Percentiles rank a stretch among this genome's conserved stretches.
phyloP scores from a whole-genome alignment of 73 alveolate genomes.

The Stentor roeselii region DNA sequence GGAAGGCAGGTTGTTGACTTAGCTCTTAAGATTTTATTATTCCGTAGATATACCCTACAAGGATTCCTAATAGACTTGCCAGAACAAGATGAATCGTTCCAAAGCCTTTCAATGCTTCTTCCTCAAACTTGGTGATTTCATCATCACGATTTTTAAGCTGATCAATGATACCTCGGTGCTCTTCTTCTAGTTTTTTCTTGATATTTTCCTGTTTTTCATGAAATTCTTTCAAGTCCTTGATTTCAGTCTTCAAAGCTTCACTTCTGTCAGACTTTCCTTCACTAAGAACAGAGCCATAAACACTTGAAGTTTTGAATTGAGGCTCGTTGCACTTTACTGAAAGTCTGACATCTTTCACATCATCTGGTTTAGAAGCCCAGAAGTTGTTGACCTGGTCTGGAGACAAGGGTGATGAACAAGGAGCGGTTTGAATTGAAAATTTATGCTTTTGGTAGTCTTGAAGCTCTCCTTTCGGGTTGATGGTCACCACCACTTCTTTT shows the following conservation, averaged over 20 bases:
- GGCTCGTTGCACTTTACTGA: not conserved
- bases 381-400: not conserved
- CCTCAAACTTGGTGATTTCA: not conserved
- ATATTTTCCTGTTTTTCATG: not conserved
- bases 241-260: not conserved
- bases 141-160: not conserved
- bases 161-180: not conserved
- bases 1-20: too few relatives aligned
- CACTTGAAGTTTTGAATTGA: not conserved
- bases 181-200: not conserved
- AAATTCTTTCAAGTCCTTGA: not conserved
- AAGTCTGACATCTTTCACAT: not conserved
- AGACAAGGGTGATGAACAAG: not conserved
- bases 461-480: not conserved
- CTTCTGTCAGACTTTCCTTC: not conserved
- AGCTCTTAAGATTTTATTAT: too few relatives aligned
- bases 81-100: not conserved
- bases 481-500: not conserved
- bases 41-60: not conserved
- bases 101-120: not conserved
- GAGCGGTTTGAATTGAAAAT: not conserved
- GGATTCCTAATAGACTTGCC: not conserved
- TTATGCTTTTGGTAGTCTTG: not conserved
- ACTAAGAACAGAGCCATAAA: not conserved
- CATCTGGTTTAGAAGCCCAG: not conserved